A percentile compares a stretch with the other conserved stretches of the same genome.
Evolutionary conservation across 1,284 basidiomycete species (phyloP).

Genomic region (Moniliophthora roreri): DNA sequence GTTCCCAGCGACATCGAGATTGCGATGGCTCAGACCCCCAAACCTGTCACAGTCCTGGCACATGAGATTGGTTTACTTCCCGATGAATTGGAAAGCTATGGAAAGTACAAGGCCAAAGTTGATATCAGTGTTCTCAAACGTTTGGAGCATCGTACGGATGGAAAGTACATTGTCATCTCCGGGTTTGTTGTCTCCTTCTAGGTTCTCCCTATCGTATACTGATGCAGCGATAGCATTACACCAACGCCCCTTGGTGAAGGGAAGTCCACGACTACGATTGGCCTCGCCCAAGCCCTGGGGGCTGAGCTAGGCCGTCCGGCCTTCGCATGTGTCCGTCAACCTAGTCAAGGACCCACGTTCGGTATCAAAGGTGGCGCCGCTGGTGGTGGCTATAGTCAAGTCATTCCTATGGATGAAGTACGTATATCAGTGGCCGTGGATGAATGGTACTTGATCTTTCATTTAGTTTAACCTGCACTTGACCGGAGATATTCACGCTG

Average conservation of each 20-base stretch:
- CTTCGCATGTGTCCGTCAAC: constrained; percentile 99
- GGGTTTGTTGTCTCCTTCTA: constrained; percentile 49
- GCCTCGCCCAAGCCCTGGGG: constrained; percentile 94
- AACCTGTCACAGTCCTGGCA: constrained; percentile 84
- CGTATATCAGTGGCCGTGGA: constrained; percentile 13
- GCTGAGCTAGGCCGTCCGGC: constrained; percentile 91
- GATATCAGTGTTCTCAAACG: constrained; percentile 88
- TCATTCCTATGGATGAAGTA: constrained; percentile 99
- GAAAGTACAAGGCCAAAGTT: constrained; percentile 97
- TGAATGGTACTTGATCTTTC: constrained; percentile 9
- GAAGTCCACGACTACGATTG: constrained; percentile 98
- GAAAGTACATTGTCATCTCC: constrained; percentile 96
- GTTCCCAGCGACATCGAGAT: constrained; percentile 98
- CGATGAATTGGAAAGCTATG: constrained; percentile 93
- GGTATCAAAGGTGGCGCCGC: constrained; percentile 99
- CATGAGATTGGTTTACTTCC: constrained; percentile 86
- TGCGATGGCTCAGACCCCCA: constrained; percentile 93
- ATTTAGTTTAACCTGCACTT: constrained; percentile 91
- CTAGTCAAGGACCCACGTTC: constrained; percentile 98
- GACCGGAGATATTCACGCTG: constrained; percentile 98
- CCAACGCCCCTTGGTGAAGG: constrained; percentile 98
- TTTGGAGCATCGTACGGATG: constrained; percentile 84
- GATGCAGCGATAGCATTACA: constrained; percentile 69
- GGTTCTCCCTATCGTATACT: constrained; percentile 10
- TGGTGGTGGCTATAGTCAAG: constrained; percentile 97